Conservation (phyloP, 2,329 filamentous ascomycete genomes). For the Sarocladium brachiariae region DNA sequence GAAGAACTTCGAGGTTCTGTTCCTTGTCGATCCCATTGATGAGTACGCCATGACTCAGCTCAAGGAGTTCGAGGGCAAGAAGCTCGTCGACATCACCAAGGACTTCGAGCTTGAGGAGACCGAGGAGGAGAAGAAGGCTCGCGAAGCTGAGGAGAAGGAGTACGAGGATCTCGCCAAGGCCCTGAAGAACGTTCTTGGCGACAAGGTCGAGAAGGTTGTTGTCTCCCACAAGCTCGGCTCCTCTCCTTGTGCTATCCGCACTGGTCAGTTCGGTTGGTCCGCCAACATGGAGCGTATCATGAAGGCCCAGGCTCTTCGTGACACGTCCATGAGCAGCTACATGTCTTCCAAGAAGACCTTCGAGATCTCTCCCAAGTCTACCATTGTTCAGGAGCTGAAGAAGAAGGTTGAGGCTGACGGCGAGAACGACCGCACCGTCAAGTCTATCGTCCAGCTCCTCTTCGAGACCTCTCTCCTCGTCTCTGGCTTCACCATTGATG, state of each 20-base stretch:
- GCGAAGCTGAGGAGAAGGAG: conserved; percentile 97
- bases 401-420: conserved; percentile 97
- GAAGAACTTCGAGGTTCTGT: conserved; percentile 99
- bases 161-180: conserved; percentile 90
- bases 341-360: conserved; percentile 99
- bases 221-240: conserved; percentile 95
- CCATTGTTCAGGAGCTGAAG: conserved; percentile 98
- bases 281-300: conserved; percentile 99
- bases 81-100: conserved; percentile 99
- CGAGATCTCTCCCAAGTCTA: conserved; percentile 97
- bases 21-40: conserved; percentile 98
- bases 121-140: conserved; percentile 95
- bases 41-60: conserved; percentile 99
- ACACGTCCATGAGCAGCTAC: conserved; percentile 99
- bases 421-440: conserved; percentile 98
- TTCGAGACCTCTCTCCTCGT: conserved; percentile 98
- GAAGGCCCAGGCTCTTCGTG: conserved; percentile 99
- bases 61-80: conserved; percentile 99
- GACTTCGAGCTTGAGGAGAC: conserved; percentile 99
- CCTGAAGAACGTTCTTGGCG: conserved; percentile 97
- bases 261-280: conserved; percentile 99
- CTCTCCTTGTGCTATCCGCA: conserved; percentile 96
- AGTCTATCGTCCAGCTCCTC: conserved; percentile 96
- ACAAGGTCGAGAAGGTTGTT: conserved; percentile 99
- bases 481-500: conserved; percentile 98